Evolutionary conservation across 768 basidiomycete genomes (phyloP).

Genomic region (Cyclocybe aegerita): DNA sequence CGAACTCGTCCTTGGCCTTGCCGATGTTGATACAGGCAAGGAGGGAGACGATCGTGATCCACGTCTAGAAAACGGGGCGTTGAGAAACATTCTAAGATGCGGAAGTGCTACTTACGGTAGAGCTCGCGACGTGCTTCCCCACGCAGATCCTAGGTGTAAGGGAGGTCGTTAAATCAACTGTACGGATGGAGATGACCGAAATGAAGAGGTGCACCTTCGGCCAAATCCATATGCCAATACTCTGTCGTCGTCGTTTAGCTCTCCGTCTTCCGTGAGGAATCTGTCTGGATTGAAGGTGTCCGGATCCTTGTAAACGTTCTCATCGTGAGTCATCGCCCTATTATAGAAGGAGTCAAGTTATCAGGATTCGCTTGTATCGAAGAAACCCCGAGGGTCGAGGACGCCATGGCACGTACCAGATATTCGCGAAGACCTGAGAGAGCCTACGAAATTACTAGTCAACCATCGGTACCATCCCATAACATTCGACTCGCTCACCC

Average conservation of each 20-base stretch:
- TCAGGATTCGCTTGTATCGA: no score
- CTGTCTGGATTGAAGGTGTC: conserved; percentile 22
- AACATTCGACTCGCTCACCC: no score
- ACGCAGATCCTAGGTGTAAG: conserved; percentile 7
- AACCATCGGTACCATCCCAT: no score
- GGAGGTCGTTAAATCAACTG: no score
- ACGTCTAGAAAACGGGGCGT: background rate
- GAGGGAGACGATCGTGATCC: conserved; percentile 4
- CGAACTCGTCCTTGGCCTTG: conserved; percentile 8
- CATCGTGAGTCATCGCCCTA: conserved; percentile 20
- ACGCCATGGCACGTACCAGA: no score
- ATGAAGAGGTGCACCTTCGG: background rate
- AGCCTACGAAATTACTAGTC: no score
- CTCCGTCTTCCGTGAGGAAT: conserved; percentile 9
- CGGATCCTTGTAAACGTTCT: conserved; percentile 16
- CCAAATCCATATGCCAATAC: conserved; percentile 12
- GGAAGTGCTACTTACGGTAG: background rate
- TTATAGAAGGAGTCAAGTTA: no score
- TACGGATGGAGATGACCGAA: no score
- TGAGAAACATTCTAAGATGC: background rate
- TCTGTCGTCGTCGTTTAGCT: conserved; percentile 3
- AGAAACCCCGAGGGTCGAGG: no score
- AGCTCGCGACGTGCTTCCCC: conserved; percentile 5
- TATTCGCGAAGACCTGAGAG: no score
- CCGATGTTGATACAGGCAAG: background rate